These are phyloP conservation scores for Lepidopterella palustris DNA, from an alignment of 495 filamentous ascomycete genomes.

Conservation along the genomic window DNA sequence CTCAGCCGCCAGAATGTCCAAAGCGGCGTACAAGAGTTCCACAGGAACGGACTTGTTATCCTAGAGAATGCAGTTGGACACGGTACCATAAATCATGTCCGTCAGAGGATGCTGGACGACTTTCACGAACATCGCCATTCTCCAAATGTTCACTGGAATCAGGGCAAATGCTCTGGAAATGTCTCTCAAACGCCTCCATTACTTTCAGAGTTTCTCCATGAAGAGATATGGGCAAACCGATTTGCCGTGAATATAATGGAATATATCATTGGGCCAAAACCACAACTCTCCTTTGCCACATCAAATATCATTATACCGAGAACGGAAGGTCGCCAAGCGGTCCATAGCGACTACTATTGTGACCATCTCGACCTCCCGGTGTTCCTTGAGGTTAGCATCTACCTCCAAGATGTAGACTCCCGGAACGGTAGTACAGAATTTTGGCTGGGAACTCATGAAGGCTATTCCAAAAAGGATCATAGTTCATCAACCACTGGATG, in stretches of 20 bases:
- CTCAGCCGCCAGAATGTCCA: slow-evolving; percentile 1
- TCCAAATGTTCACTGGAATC: slow-evolving; percentile 3
- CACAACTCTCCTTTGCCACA: background rate
- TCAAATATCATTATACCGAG: background rate
- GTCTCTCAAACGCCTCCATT: background rate
- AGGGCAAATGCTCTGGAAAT: slow-evolving; percentile 1
- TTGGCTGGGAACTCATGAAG: background rate
- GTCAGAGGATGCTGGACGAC: background rate
- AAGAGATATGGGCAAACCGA: slow-evolving; percentile 3
- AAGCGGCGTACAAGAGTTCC: background rate
- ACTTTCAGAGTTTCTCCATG: background rate
- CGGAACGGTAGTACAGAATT: background rate
- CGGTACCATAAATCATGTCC: background rate
- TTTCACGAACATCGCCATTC: background rate
- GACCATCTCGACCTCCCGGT: background rate
- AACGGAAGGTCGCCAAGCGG: background rate
- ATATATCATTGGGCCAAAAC: background rate
- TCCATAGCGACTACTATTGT: slow-evolving; percentile 1
- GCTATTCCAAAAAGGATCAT: background rate
- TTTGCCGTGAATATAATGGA: background rate
- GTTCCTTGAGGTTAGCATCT: background rate
- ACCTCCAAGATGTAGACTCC: background rate
- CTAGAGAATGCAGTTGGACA: background rate
- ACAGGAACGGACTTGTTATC: slow-evolving; percentile 1
- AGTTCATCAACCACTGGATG: background rate